Base-by-base conservation (phyloP, 1,284 basidiomycete species). In the Pseudozyma flocculosa region DNA sequence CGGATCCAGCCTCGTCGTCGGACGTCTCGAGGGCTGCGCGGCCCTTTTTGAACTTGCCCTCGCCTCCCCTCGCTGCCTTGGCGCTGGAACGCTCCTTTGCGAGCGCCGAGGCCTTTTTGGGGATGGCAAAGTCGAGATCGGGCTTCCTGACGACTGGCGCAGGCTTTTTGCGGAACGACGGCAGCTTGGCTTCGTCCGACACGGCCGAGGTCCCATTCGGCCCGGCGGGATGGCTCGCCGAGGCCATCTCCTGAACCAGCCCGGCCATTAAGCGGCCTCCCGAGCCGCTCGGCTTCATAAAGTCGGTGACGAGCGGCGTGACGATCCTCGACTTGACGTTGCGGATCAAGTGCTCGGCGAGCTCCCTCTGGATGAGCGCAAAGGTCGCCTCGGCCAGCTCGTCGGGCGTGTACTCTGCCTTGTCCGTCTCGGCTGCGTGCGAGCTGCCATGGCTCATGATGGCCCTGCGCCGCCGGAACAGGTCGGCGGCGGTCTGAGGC, bases 291-390 rank as follows among this genome's bases (percentile, higher is more conserved):
- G 68, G 48, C 24, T 62, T 77, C 43, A 87, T 82, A 47, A 87
- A 74, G 59, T 82, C 80, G 56, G 83, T 80, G 41, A 90, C 68
- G 37, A 85, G 84, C 7, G 80, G 78, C 5, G 80, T 83, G 13
- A 90, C 84, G 4, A 89, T 76, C 9, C 85, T 82, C 39, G 86
- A 85, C 68, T 82, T 82, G 29, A 92, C 81, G 67, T 92, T 90
- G 76, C 84, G 86, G 76, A 85, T 81, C 46, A 92, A 80, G 45
- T 84, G 66, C 3, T 72, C 78, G 54, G 80, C 80, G 40, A 92
- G 80, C 71, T 92, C 88, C 36, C 80, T 80, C 41, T 86, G 58
- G 44, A 92, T 84, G 43, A 85, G 78, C 57, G 83, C 81, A 61
- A 83, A 81, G 3, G 88, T 88, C 37, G 83, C 81, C 9, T 83